A percentile compares a stretch with the other conserved stretches of the same genome.
These are phyloP conservation scores for Nidularia pulvinata DNA, from an alignment of 768 basidiomycete species.

Conservation along the genomic window DNA sequence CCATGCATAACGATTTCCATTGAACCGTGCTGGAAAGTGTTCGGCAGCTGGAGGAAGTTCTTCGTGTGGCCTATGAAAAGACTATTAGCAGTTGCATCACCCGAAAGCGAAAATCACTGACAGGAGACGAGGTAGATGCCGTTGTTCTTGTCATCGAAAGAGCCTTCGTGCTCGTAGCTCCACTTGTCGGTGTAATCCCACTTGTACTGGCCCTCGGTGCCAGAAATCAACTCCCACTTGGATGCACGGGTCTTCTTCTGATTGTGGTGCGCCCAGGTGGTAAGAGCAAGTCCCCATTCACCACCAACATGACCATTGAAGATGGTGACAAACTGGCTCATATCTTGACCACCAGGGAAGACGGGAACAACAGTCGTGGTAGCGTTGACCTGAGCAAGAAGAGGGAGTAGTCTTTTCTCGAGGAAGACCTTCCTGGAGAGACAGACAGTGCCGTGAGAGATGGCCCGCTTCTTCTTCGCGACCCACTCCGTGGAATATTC, in stretches of 20 bases:
- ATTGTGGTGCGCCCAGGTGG: constrained; percentile 8
- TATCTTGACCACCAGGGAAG: constrained; percentile 1
- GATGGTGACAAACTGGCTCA: constrained; percentile 6
- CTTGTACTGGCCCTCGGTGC: constrained; percentile 2
- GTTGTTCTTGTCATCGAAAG: constrained; percentile 4
- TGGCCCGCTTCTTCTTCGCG: not conserved
- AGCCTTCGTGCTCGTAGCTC: constrained; percentile 11
- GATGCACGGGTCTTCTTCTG: not conserved
- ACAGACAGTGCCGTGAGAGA: constrained; percentile 8
- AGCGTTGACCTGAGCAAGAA: constrained; percentile 7
- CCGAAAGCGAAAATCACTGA: not conserved
- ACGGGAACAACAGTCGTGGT: constrained; percentile 2
- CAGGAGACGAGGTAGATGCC: constrained; percentile 6
- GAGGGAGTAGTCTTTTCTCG: constrained; percentile 7
- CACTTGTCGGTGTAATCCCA: constrained; percentile 10
- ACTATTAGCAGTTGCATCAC: constrained; percentile 1
- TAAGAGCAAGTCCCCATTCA: constrained; percentile 9
- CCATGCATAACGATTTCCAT: constrained; percentile 6
- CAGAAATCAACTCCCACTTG: constrained; percentile 5
- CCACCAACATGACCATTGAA: constrained; percentile 9
- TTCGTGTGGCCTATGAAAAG: constrained; percentile 6
- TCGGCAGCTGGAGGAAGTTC: constrained; percentile 5
- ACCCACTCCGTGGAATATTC: constrained; percentile 4
- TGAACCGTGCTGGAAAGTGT: not conserved
- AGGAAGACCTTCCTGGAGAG: constrained; percentile 12